A percentile compares a stretch with the other conserved stretches of the same genome.
phyloP scores from a whole-genome alignment of 2,329 filamentous ascomycete genomes.

The Botrytis galanthina region DNA sequence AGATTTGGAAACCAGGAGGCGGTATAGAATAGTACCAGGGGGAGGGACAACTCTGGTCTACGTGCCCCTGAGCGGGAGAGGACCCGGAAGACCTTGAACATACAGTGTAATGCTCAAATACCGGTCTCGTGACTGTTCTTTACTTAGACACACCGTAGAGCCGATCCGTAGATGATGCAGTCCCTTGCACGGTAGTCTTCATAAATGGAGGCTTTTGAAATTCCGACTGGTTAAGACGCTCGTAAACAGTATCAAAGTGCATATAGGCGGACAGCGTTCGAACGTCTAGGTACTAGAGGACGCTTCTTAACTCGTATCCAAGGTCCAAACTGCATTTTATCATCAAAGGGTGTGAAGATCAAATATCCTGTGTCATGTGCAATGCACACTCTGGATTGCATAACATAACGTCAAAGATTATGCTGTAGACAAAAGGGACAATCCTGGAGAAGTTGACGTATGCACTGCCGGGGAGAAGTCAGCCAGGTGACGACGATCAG shows the following conservation, averaged over 20 bases:
- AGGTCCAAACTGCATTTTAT: not conserved
- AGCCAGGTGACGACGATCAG: not conserved
- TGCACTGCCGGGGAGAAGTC: not conserved
- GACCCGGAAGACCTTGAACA: constrained; percentile 20
- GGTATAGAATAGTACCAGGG: constrained; percentile 13
- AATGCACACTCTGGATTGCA: not conserved
- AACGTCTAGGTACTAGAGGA: not conserved
- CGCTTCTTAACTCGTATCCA: not conserved
- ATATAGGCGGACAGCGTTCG: not conserved
- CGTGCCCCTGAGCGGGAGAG: constrained; percentile 22
- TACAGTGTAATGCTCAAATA: not conserved
- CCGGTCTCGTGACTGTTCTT: constrained; percentile 11
- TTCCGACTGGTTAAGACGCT: not conserved
- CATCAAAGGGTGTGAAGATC: not conserved
- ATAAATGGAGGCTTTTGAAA: not conserved
- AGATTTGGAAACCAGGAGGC: constrained; percentile 2
- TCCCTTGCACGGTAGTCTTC: constrained; percentile 16
- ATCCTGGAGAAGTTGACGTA: constrained; percentile 1
- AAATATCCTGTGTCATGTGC: not conserved
- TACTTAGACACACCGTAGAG: not conserved
- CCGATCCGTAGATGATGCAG: not conserved
- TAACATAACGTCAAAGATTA: not conserved
- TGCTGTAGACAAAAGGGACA: not conserved
- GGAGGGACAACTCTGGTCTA: constrained; percentile 12
- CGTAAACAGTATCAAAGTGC: not conserved